These are phyloP conservation scores for Passiflora organensis DNA, from an alignment of 345 rosid genomes.

Conservation along the genomic window DNA sequence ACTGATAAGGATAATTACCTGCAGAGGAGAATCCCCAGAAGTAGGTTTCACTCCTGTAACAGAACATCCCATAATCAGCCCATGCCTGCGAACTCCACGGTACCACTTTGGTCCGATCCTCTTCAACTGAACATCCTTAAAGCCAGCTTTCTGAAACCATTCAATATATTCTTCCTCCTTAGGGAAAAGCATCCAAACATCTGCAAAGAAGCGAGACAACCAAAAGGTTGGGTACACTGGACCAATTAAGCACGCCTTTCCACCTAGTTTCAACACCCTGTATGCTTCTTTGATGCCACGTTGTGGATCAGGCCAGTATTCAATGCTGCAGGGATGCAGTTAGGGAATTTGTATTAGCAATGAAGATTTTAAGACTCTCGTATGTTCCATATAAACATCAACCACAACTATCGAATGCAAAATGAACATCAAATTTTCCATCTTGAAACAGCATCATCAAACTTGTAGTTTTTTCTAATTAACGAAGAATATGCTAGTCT, in stretches of 20 bases:
- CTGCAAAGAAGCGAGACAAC: constrained; percentile 96
- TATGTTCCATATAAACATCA: too few species aligned
- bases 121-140: constrained; percentile 81
- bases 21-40: constrained; percentile 95
- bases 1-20: constrained; percentile 42
- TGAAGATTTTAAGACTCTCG: neutral
- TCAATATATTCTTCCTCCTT: constrained; percentile 99
- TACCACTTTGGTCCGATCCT: constrained; percentile 99
- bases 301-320: constrained; percentile 99
- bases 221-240: constrained; percentile 96
- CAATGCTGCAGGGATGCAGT: constrained; percentile 53
- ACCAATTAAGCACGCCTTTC: constrained; percentile 89
- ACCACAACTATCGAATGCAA: too few species aligned
- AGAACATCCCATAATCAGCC: constrained; percentile 97
- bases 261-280: constrained; percentile 87
- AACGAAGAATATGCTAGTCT: too few species aligned
- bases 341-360: constrained; percentile 12
- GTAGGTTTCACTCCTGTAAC: constrained; percentile 94
- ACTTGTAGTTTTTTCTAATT: too few species aligned
- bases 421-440: too few species aligned
- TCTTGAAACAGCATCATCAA: too few species aligned
- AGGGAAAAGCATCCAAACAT: constrained; percentile 98
- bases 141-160: constrained; percentile 92
- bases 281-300: constrained; percentile 96
- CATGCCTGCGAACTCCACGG: constrained; percentile 96